Conservation (phyloP, 805 yeast species). For the Kuraishia hungarica region DNA sequence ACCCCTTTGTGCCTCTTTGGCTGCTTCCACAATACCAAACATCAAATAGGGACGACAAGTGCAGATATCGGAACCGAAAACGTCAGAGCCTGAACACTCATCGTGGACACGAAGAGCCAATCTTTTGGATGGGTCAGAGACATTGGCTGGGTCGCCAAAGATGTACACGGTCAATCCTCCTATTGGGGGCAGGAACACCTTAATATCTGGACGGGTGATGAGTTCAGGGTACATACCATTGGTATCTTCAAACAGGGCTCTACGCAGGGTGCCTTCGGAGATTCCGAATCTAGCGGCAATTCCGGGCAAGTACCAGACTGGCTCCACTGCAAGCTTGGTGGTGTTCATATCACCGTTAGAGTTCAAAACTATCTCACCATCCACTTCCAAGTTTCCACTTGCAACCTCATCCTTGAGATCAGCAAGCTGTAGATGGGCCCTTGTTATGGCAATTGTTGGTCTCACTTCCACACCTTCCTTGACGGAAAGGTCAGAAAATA, state of each 20-base stretch:
- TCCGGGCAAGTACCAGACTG: slow-evolving; percentile 66
- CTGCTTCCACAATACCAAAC: slow-evolving; percentile 61
- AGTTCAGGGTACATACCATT: slow-evolving; percentile 68
- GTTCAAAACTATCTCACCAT: slow-evolving; percentile 53
- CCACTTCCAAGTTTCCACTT: slow-evolving; percentile 44
- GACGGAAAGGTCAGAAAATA: slow-evolving; percentile 34
- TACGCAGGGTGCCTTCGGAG: slow-evolving; percentile 45
- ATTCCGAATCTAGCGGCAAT: slow-evolving; percentile 57
- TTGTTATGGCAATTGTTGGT: slow-evolving; percentile 61
- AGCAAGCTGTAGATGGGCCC: slow-evolving; percentile 52
- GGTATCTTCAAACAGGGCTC: slow-evolving; percentile 58
- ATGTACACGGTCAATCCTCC: slow-evolving; percentile 63
- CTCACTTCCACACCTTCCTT: slow-evolving; percentile 45
- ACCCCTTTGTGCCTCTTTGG: slow-evolving; percentile 59
- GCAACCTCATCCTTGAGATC: slow-evolving; percentile 51
- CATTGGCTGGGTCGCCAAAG: slow-evolving; percentile 49
- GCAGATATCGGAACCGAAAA: slow-evolving; percentile 60
- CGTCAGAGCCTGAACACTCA: slow-evolving; percentile 66
- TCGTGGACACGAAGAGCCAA: slow-evolving; percentile 58
- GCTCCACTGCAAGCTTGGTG: slow-evolving; percentile 60
- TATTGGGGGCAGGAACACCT: slow-evolving; percentile 59
- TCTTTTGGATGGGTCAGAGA: slow-evolving; percentile 41
- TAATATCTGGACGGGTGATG: slow-evolving; percentile 59
- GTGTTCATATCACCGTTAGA: slow-evolving; percentile 52
- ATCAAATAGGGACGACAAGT: slow-evolving; percentile 63